Evolutionary conservation across 2,329 filamentous ascomycete species (phyloP), one percentile per base, ranked within the genome.

Genomic region (Geosmithia flava): DNA sequence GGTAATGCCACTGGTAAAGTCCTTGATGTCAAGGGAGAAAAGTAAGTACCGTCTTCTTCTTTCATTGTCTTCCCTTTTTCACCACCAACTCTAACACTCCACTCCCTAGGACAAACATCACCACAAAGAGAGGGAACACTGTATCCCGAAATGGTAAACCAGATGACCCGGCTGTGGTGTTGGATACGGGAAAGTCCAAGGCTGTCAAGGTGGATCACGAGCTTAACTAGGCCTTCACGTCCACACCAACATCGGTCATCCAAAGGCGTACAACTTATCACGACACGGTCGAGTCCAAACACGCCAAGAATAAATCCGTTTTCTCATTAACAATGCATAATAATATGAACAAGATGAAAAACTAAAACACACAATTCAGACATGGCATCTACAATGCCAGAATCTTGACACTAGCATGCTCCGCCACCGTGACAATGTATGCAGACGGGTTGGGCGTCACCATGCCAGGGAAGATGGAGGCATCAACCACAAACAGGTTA

Each of bases 401-500:
- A 40, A 57, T 57, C 27, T 46, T 46, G 8, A 48, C 45, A 4
- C 72, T 72, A 8, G 80, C 80, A 42, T 73, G 71, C 67, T 85
- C 82, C 17, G 80, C 75, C 17, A 74, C 78, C 37, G 80, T 70
- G 59, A 85, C 79, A 54, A 85, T 77, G 40, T 78, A 74, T 1
- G 79, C 74, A 45, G 78, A 76, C 2, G 83, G 83, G 63, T 87
- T 87, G 17, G 80, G 78, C 1, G 80, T 80, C 2, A 80, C 72
- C 54, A 85, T 76, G 52, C 83, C 82, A 0, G 83, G 81, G 65
- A 85, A 83, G 56, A 86, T 80, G 51, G 75, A 76, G 1, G 76
- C 81, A 55, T 86, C 81, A 3, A 85, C 78, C 15, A 85, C 75
- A 56, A 80, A 83, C 43, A 84, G 66, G 62, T 85, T 84, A 55